phyloP scores from a whole-genome alignment of 2,329 filamentous ascomycete genomes.

The Rhinocladiella mackenziei region DNA sequence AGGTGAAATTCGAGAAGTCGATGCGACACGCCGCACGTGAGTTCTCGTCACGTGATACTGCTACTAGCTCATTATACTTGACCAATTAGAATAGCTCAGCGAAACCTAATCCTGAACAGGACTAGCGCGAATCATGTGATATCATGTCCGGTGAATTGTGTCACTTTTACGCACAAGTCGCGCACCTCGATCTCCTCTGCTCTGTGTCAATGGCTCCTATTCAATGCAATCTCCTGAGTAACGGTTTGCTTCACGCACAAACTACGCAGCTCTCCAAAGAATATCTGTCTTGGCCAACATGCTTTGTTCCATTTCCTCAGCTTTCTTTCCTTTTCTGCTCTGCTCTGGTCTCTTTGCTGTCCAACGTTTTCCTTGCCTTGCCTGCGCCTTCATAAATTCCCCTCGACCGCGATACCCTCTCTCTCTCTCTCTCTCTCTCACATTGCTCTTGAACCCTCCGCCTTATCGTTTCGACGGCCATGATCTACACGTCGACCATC shows the following conservation, averaged over 20 bases:
- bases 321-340: neutral
- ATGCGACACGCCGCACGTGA: no score
- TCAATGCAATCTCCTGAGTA: conserved; percentile 5
- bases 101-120: neutral
- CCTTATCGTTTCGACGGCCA: no score
- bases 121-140: neutral
- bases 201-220: conserved; percentile 1
- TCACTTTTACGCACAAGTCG: conserved; percentile 23
- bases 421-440: neutral
- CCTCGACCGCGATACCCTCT: neutral
- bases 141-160: neutral
- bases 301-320: conserved; percentile 5
- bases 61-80: neutral
- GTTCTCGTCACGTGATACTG: neutral
- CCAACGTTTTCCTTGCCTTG: conserved; percentile 1
- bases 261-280: conserved; percentile 11
- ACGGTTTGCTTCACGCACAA: conserved; percentile 20
- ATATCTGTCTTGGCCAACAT: conserved; percentile 7
- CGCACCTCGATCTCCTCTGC: conserved; percentile 8
- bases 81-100: no score
- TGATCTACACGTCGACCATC: conserved; percentile 35
- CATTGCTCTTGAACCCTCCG: no score
- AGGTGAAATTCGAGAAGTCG: no score
- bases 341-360: neutral
- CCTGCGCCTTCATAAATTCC: neutral